phyloP scores from a whole-genome alignment of 257 asterid genomes.

The Nyctanthes arbortristis region DNA sequence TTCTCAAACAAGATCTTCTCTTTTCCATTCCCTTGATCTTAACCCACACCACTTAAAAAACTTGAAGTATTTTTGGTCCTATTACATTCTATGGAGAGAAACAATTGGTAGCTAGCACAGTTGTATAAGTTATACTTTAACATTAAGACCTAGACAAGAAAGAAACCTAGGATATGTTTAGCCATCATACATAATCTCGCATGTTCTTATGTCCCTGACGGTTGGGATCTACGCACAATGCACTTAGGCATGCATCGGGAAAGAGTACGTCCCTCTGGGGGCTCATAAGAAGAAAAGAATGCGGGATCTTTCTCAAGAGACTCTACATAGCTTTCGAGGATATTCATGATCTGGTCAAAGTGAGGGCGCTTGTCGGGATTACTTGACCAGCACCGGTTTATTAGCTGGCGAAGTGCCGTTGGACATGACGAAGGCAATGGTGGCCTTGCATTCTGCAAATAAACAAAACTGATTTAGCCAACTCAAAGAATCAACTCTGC shows the following conservation, averaged over 20 bases:
- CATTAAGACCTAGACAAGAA: conserved; percentile 22
- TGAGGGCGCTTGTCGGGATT: conserved; percentile 85
- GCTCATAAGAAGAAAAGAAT: conserved; percentile 54
- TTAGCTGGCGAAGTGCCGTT: conserved; percentile 54
- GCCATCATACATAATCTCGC: conserved; percentile 13
- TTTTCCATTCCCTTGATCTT: neutral
- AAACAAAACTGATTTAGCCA: neutral
- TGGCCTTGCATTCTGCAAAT: conserved; percentile 82
- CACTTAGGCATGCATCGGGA: conserved; percentile 61
- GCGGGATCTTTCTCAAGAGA: conserved; percentile 66
- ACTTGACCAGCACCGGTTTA: conserved; percentile 83
- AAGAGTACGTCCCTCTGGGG: conserved; percentile 36
- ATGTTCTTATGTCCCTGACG: conserved; percentile 32
- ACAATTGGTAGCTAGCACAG: conserved; percentile 16
- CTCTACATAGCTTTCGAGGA: conserved; percentile 59
- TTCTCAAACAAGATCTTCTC: neutral
- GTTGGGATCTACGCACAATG: conserved; percentile 39
- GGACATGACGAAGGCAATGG: conserved; percentile 85
- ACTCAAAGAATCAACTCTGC: neutral
- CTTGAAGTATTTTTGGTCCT: conserved; percentile 11
- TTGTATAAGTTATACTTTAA: conserved; percentile 26
- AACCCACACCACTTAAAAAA: neutral
- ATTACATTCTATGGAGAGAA: conserved; percentile 19
- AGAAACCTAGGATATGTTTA: conserved; percentile 12
- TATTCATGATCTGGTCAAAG: conserved; percentile 71